Conservation (phyloP, 2,329 filamentous ascomycete species). For the Zymoseptoria crescenta region DNA sequence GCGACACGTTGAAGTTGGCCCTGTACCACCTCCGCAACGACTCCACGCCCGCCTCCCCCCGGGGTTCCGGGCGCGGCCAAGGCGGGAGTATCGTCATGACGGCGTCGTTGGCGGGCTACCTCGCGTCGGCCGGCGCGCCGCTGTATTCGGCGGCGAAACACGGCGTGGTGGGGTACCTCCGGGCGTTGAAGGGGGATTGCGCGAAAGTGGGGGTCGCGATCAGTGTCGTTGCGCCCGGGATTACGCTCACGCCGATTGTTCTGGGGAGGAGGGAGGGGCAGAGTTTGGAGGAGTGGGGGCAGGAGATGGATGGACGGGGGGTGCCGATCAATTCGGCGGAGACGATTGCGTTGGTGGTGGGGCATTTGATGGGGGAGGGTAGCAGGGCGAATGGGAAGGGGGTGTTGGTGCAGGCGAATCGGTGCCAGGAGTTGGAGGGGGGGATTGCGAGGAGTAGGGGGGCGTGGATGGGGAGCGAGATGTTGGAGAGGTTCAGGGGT, state of each 20-base stretch:
- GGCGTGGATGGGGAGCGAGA: constrained; percentile 45
- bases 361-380: constrained; percentile 39
- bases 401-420: constrained; percentile 37
- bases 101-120: constrained; percentile 43
- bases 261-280: constrained; percentile 27
- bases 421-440: constrained; percentile 36
- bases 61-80: constrained; percentile 24
- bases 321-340: constrained; percentile 43
- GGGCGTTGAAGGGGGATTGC: constrained; percentile 43
- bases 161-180: constrained; percentile 44
- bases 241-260: constrained; percentile 42
- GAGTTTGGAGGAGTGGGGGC: constrained; percentile 34
- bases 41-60: constrained; percentile 1
- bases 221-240: constrained; percentile 42
- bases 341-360: constrained; percentile 38
- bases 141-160: constrained; percentile 45
- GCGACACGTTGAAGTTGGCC: constrained; percentile 41
- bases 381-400: constrained; percentile 40
- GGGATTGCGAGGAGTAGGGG: constrained; percentile 40
- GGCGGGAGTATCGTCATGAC: constrained; percentile 43
- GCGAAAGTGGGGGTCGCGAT: constrained; percentile 40
- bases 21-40: constrained; percentile 39
- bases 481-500: constrained; percentile 42
- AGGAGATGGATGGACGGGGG: constrained; percentile 36
- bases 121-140: constrained; percentile 41